Evolutionary conservation across 2,329 filamentous ascomycete genomes (phyloP), one percentile per base, ranked within the genome.

Genomic region (Ophiocordyceps unilateralis): DNA sequence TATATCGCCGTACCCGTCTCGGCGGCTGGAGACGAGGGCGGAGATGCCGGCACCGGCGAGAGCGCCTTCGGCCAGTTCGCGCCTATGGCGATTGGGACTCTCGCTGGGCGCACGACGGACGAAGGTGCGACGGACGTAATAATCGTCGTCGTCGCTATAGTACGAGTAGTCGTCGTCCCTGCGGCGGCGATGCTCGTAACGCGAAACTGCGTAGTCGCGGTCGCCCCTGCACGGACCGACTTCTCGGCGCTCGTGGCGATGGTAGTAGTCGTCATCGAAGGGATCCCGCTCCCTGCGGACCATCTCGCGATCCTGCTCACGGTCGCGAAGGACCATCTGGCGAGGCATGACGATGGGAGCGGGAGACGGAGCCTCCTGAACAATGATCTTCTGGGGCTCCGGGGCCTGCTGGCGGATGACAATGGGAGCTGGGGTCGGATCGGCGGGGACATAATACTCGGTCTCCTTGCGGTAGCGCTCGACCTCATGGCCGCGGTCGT

Each of bases 31-130:
- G 6, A 78, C 57, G 3, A 80, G 58, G n/a, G 76, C 76, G 11
- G 72, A 70, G 8, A 76, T 58, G 41, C 76, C 76, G 17, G 76
- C 76, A 15, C 75, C 76, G 23, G 76, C 76, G 15, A 79, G 63
- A 10, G 75, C 76, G n/a, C 76, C 76, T 52, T 78, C 75, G 20
- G 76, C 76, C 5, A 81, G 56, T 49, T 78, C 71, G 37, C 71
- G 70, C 55, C 68, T 76, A 49, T 72, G 72, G 48, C 74, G 67
- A 41, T 66, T 60, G 5, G 64, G 59, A 48, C 68, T 70, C 12
- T 61, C 60, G 47, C 71, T 74, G 38, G 68, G 64, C 17, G 72
- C 70, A 19, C 68, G 66, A 17, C 64, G 68, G 28, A 72, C 59
- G 37, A 71, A 54, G 40, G 60, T 62, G 49, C 60, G 61, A 48